These are phyloP conservation scores for Sporothrix euskadiensis DNA, from an alignment of 2,329 filamentous ascomycete genomes.

Conservation along the genomic window DNA sequence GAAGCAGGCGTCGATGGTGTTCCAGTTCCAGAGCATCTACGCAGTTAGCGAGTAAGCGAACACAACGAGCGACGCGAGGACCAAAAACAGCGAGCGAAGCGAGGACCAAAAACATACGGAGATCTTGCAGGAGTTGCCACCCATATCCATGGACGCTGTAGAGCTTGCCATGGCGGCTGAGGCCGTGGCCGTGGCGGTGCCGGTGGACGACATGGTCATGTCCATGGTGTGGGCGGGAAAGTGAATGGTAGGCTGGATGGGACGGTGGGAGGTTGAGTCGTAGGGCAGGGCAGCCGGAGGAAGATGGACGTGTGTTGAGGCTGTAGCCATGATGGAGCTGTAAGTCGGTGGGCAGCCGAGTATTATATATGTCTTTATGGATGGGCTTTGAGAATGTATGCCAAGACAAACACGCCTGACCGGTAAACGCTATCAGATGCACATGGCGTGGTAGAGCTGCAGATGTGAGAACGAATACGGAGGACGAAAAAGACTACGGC, in stretches of 20 bases:
- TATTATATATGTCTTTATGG: neutral
- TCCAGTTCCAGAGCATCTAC: conserved; percentile 76
- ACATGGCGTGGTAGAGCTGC: neutral
- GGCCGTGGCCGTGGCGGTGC: neutral
- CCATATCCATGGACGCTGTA: conserved; percentile 37
- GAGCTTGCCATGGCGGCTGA: conserved; percentile 12
- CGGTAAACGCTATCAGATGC: neutral
- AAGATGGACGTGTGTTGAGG: neutral
- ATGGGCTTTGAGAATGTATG: neutral
- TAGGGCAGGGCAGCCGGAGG: neutral
- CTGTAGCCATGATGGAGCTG: neutral
- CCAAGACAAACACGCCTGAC: neutral
- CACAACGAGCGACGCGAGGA: neutral
- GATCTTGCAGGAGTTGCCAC: conserved; percentile 44
- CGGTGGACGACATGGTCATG: conserved; percentile 22
- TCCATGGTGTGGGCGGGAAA: neutral
- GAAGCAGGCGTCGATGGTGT: conserved; percentile 72
- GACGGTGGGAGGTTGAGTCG: neutral
- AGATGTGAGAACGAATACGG: neutral
- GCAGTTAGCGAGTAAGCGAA: neutral
- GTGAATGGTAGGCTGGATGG: neutral
- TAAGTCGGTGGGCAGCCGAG: neutral
- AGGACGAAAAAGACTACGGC: neutral
- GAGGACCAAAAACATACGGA: conserved; percentile 41
- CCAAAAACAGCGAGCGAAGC: conserved; percentile 16